Base-by-base conservation (phyloP, 2,329 filamentous ascomycete species). In the Penicillium sp. region DNA sequence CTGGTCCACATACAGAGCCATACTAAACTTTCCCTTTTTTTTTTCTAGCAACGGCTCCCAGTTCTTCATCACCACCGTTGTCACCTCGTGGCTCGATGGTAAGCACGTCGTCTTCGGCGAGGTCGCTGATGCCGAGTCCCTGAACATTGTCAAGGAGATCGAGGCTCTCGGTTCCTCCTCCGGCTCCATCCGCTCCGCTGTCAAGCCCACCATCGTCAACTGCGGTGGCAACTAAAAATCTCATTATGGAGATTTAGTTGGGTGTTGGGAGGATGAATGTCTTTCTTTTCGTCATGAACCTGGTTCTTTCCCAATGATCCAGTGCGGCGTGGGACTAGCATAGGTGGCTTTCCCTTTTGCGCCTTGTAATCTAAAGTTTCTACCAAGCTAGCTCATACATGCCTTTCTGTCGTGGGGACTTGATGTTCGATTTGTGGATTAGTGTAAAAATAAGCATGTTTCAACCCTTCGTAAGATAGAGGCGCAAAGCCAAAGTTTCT, bases 41-140 rank as follows among this genome's bases (percentile, higher is more conserved):
- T 43, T 49, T 48, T 63, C 45, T 55, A 68, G 84, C 77, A 89
- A 89, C 78, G 86, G 86, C 73, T 89, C 86, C 59, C 86, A 89
- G 76, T 89, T 89, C 81, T 89, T 89, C 81, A 81, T 89, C 78
- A 89, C 86, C 75, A 88, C 86, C 70, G 83, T 86, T 70, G 80
- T 84, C 65, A 88, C 86, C 72, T 80, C 78, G 61, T 88, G 85
- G 85, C 81, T 88, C 70, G 83, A 88, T 73, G 84, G 84, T 73
- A 86, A 86, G 79, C 86, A 88, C 80, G 86, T 88, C 73, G 86
- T 88, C 75, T 88, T 88, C 75, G 86, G 86, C 71, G 77, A 84
- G 73, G 84, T 88, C 61, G 81, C 81, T 63, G 83, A 86, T 60
- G 69, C 70, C 6, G 76, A 78, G 47, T 85, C 81, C 67, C 78